These are phyloP conservation scores for Penicillium tannophilum DNA, from an alignment of 495 filamentous ascomycete genomes.

Conservation along the genomic window DNA sequence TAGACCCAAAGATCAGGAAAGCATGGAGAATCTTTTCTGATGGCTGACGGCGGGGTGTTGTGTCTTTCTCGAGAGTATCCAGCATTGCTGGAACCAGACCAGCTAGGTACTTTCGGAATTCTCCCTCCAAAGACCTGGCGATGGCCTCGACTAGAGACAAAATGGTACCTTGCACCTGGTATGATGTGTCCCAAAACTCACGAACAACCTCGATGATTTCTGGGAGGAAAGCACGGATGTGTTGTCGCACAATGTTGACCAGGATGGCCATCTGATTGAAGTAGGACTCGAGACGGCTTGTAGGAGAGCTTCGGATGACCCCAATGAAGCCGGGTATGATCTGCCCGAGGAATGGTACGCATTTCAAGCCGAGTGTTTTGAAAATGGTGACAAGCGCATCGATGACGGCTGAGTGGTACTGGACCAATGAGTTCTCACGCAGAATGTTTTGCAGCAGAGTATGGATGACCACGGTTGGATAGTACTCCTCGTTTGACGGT, in stretches of 20 bases:
- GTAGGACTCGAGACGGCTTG: constrained; percentile 81
- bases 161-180: constrained; percentile 84
- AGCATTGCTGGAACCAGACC: constrained; percentile 89
- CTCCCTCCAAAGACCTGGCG: constrained; percentile 88
- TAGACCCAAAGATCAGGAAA: constrained; percentile 94
- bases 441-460: constrained; percentile 84
- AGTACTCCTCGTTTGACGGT: constrained; percentile 96
- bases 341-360: constrained; percentile 87
- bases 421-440: constrained; percentile 80
- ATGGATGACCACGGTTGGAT: constrained; percentile 96
- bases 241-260: constrained; percentile 92
- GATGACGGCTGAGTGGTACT: constrained; percentile 93
- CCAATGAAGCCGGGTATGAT: constrained; percentile 91
- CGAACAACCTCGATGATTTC: constrained; percentile 81
- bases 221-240: constrained; percentile 85
- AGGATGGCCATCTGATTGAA: constrained; percentile 94
- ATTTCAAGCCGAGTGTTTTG: constrained; percentile 91
- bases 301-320: constrained; percentile 77
- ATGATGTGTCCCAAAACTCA: constrained; percentile 79
- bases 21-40: constrained; percentile 92
- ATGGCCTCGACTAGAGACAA: constrained; percentile 89
- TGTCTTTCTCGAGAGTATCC: constrained; percentile 84
- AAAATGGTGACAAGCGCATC: constrained; percentile 99
- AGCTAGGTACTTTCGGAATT: constrained; percentile 95
- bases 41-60: constrained; percentile 67